phyloP scores from a whole-genome alignment of 164 flowering plant genomes.

The Berberis thunbergii region DNA sequence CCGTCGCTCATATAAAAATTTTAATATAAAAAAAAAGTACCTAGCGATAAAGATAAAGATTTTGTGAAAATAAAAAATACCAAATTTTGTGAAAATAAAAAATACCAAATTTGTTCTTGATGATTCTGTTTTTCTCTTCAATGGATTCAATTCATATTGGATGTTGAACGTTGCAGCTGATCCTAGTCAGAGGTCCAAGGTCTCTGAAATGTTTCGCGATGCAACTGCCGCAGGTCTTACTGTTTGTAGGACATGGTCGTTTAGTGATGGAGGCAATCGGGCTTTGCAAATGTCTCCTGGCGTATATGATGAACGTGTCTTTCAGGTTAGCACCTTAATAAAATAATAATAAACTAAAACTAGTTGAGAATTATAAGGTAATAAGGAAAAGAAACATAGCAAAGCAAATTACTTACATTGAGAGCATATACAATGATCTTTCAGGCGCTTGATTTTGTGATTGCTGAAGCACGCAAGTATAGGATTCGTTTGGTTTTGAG shows the following conservation, averaged over 20 bases:
- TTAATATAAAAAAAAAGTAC: too few relatives aligned
- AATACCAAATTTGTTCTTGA: slow-evolving; percentile 13
- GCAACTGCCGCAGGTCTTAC: slow-evolving; percentile 20
- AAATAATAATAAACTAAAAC: neutral
- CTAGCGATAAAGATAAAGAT: slow-evolving; percentile 1
- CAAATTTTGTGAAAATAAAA: slow-evolving; percentile 14
- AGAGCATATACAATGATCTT: neutral
- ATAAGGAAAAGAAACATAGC: neutral
- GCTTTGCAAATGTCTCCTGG: slow-evolving; percentile 26
- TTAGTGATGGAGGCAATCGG: slow-evolving; percentile 19
- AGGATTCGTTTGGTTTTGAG: slow-evolving; percentile 23
- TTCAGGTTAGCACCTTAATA: slow-evolving; percentile 11
- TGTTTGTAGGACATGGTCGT: slow-evolving; percentile 27
- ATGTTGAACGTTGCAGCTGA: slow-evolving; percentile 25
- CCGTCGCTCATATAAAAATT: too few relatives aligned
- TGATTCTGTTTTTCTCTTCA: slow-evolving; percentile 22
- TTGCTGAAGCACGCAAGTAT: slow-evolving; percentile 19
- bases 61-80: too few relatives aligned
- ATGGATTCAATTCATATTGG: slow-evolving; percentile 29
- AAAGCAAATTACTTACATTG: neutral
- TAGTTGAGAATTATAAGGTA: neutral
- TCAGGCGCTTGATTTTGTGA: slow-evolving; percentile 25
- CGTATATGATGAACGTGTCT: slow-evolving; percentile 18
- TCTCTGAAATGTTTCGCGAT: slow-evolving; percentile 18
- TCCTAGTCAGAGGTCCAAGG: slow-evolving; percentile 20